Conservation (phyloP, 129 eudicot genomes). For the Cynara cardunculus region DNA sequence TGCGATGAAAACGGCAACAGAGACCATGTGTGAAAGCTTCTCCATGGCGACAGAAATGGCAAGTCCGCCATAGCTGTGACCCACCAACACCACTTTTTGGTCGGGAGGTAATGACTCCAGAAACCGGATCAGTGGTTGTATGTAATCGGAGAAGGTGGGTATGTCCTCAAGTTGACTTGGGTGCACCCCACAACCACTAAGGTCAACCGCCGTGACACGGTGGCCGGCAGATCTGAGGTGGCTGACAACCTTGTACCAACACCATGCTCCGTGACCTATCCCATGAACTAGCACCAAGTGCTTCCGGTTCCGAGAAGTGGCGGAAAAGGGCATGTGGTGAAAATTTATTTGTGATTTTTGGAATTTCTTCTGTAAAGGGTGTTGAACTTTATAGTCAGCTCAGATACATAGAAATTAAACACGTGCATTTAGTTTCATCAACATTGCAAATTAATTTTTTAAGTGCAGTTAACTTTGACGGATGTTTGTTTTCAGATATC, state of each 20-base stretch:
- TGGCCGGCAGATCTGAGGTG: constrained; percentile 40
- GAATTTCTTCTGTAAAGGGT: neutral
- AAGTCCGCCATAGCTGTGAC: constrained; percentile 62
- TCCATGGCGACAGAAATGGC: constrained; percentile 57
- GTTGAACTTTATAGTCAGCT: neutral
- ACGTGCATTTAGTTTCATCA: neutral
- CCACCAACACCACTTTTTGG: constrained; percentile 51
- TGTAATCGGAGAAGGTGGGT: constrained; percentile 37
- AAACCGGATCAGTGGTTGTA: constrained; percentile 42
- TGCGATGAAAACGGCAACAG: constrained; percentile 40
- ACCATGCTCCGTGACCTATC: constrained; percentile 60
- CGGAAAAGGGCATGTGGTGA: neutral
- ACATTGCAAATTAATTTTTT: too few species aligned
- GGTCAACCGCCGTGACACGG: constrained; percentile 50
- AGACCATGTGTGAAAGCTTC: constrained; percentile 37
- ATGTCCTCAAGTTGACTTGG: constrained; percentile 37
- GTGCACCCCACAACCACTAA: constrained; percentile 50
- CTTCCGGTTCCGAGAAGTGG: constrained; percentile 23
- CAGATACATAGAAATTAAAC: neutral
- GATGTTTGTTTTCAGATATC: too few species aligned
- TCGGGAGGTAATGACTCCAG: constrained; percentile 30
- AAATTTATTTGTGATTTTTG: neutral
- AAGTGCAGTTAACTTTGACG: too few species aligned
- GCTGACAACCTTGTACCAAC: constrained; percentile 57
- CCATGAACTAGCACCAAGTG: constrained; percentile 68